Percentiles rank a stretch among this genome's conserved stretches.
Evolutionary conservation across 2,329 filamentous ascomycete species (phyloP).

Genomic region (Fusarium chuoi): DNA sequence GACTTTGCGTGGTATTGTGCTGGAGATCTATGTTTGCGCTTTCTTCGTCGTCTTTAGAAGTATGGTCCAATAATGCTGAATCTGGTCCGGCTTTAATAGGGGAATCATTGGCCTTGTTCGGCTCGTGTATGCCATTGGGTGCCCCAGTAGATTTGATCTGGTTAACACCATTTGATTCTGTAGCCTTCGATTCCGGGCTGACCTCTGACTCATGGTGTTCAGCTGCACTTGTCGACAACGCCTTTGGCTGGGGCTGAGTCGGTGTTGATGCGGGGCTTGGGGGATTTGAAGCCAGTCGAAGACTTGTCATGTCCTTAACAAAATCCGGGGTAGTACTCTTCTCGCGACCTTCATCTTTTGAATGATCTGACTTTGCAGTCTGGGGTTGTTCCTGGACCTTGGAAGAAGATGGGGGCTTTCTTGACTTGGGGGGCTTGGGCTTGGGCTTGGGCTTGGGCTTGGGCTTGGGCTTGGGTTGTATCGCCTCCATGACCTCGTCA

Average conservation of each 20-base stretch:
- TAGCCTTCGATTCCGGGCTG: conserved; percentile 24
- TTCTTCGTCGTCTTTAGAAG: not conserved
- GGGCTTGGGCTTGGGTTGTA: conserved; percentile 38
- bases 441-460: conserved; percentile 36
- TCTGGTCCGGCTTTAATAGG: conserved; percentile 26
- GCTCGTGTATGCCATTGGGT: not conserved
- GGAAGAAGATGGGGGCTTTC: conserved; percentile 8
- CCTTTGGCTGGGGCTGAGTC: conserved; percentile 38
- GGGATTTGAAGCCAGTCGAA: conserved; percentile 45
- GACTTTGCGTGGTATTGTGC: not conserved
- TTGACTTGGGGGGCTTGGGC: conserved; percentile 18
- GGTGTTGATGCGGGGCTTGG: conserved; percentile 29
- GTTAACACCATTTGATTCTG: conserved; percentile 22
- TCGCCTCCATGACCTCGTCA: conserved; percentile 62
- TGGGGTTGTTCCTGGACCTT: conserved; percentile 18
- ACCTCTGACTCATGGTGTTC: conserved; percentile 23
- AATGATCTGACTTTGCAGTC: conserved; percentile 4
- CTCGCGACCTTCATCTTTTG: conserved; percentile 23
- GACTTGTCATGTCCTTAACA: conserved; percentile 46
- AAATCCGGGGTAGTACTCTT: conserved; percentile 46
- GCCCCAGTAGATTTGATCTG: not conserved
- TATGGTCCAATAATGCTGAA: not conserved
- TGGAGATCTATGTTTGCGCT: not conserved
- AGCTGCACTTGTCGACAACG: conserved; percentile 29
- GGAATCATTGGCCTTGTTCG: not conserved